Percentiles rank a stretch among this genome's conserved stretches.
These are phyloP conservation scores for Cornus suecica DNA, from an alignment of 148 eudicot genomes.

Conservation along the genomic window DNA sequence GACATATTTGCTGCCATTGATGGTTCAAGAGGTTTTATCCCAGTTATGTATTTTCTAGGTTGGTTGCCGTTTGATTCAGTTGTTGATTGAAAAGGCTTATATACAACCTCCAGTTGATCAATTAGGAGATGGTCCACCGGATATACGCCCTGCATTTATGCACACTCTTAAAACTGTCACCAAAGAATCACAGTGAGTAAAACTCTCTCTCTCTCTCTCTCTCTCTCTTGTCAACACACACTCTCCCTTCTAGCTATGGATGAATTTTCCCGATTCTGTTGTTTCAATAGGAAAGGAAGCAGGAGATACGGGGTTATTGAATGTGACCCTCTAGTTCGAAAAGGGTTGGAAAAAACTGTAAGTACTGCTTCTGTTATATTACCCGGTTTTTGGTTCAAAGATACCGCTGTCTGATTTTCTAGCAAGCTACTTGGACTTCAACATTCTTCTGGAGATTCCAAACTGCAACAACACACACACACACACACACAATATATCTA, in stretches of 20 bases:
- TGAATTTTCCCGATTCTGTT: slow-evolving; percentile 10
- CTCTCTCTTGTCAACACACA: neutral
- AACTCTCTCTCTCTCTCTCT: neutral
- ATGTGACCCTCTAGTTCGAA: slow-evolving; percentile 88
- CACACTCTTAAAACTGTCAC: slow-evolving; percentile 54
- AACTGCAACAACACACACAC: too few relatives aligned
- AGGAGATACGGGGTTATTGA: slow-evolving; percentile 82
- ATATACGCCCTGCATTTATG: slow-evolving; percentile 87
- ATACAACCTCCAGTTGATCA: slow-evolving; percentile 84
- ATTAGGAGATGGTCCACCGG: slow-evolving; percentile 67
- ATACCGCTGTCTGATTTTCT: neutral
- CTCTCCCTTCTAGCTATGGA: neutral
- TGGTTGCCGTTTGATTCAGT: slow-evolving; percentile 74
- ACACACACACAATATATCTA: too few relatives aligned
- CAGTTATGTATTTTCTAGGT: slow-evolving; percentile 39
- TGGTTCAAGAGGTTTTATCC: neutral
- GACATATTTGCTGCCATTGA: neutral
- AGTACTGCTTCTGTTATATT: slow-evolving; percentile 22
- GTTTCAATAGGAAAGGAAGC: slow-evolving; percentile 46
- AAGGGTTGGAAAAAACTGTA: slow-evolving; percentile 89
- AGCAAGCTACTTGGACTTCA: neutral
- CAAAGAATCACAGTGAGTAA: slow-evolving; percentile 58
- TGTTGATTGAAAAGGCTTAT: slow-evolving; percentile 75
- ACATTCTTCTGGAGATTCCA: neutral
- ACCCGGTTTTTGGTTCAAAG: neutral